Evolutionary conservation across 164 flowering plant genomes (phyloP).

Genomic region (Cinnamomum micranthum): DNA sequence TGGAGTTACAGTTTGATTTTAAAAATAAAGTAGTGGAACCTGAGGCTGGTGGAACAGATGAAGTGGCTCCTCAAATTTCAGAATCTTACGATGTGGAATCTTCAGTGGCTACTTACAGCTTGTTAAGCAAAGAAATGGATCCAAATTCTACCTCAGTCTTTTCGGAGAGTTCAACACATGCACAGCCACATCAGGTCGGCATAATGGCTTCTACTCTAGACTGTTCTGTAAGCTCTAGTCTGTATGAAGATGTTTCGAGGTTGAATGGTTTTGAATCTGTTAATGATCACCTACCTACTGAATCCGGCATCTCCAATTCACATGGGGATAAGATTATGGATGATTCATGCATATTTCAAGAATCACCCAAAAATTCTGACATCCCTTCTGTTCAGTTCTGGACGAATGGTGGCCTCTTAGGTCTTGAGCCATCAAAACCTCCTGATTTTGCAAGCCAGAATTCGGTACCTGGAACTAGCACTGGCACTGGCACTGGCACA

Average conservation of each 20-base stretch:
- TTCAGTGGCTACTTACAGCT: slow-evolving; percentile 17
- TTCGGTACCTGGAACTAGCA: slow-evolving; percentile 15
- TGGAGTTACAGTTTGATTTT: slow-evolving; percentile 21
- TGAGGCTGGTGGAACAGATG: slow-evolving; percentile 8
- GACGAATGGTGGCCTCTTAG: slow-evolving; percentile 91
- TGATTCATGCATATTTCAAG: slow-evolving; percentile 23
- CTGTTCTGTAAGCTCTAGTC: slow-evolving; percentile 13
- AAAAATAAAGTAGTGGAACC: slow-evolving; percentile 20
- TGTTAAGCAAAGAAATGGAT: slow-evolving; percentile 14
- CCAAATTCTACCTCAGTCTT: slow-evolving; percentile 13
- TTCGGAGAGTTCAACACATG: slow-evolving; percentile 18
- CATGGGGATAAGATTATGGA: slow-evolving; percentile 15
- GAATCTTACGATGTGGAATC: slow-evolving; percentile 27
- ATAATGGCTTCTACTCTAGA: slow-evolving; percentile 16
- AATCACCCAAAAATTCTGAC: slow-evolving; percentile 29
- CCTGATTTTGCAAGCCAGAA: slow-evolving; percentile 39
- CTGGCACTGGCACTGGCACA: slow-evolving; percentile 10
- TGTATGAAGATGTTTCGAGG: slow-evolving; percentile 8
- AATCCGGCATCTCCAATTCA: slow-evolving; percentile 17
- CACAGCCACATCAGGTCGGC: slow-evolving; percentile 24
- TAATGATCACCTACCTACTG: slow-evolving; percentile 17
- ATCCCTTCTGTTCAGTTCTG: slow-evolving; percentile 45
- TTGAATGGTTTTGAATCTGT: slow-evolving; percentile 23
- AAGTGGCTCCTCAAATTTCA: slow-evolving; percentile 13
- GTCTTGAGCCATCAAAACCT: slow-evolving; percentile 93